These are phyloP conservation scores for Ascomycota sp. DNA, from an alignment of 2,329 filamentous ascomycete genomes.

Conservation along the genomic window DNA sequence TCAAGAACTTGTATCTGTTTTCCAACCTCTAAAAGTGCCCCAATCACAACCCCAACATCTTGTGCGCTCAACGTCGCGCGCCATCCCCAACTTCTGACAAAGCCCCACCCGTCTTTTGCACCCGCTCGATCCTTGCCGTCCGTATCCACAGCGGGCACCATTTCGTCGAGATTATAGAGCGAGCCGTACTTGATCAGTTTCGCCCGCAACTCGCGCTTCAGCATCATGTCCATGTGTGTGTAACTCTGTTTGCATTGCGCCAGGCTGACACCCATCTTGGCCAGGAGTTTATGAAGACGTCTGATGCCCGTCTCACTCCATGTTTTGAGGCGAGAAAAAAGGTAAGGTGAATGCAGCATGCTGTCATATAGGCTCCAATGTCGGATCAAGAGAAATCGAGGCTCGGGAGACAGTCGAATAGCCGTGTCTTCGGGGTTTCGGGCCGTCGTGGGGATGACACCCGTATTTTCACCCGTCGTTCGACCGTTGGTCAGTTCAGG, in stretches of 20 bases:
- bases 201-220: constrained; percentile 71
- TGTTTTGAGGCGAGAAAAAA: constrained; percentile 77
- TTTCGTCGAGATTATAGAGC: constrained; percentile 80
- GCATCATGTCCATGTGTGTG: constrained; percentile 94
- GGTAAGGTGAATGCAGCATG: constrained; percentile 92
- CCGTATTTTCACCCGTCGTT: constrained; percentile 44
- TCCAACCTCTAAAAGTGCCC: constrained; percentile 82
- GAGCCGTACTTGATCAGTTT: constrained; percentile 82
- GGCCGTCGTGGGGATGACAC: constrained; percentile 77
- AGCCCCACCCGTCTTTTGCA: constrained; percentile 85
- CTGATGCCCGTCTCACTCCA: constrained; percentile 85
- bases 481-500: constrained; percentile 44
- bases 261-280: constrained; percentile 93
- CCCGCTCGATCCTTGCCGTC: constrained; percentile 49
- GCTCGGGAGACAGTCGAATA: constrained; percentile 83
- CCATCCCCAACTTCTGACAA: constrained; percentile 95
- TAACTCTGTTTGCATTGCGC: constrained; percentile 91
- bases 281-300: constrained; percentile 77
- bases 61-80: constrained; percentile 82
- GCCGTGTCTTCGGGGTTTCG: constrained; percentile 77
- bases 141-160: constrained; percentile 62
- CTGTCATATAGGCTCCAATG: constrained; percentile 98
- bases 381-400: constrained; percentile 74
- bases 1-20: constrained; percentile 24
- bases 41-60: constrained; percentile 83